phyloP scores from a whole-genome alignment of 2,329 filamentous ascomycete genomes.

The Stemphylium beticola region DNA sequence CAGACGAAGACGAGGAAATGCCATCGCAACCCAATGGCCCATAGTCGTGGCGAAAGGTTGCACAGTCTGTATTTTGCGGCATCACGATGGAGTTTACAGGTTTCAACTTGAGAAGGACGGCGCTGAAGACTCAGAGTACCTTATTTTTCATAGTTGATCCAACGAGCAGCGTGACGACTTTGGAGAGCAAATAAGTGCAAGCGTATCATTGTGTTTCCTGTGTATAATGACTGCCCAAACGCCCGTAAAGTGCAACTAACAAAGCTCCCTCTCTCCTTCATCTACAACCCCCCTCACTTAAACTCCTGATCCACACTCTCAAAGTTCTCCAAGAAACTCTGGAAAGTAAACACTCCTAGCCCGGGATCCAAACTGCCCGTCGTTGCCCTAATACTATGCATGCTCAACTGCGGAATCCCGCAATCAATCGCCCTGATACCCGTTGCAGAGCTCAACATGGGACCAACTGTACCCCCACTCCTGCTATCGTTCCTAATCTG shows the following conservation, averaged over 20 bases:
- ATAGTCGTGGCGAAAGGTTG: slow-evolving; percentile 1
- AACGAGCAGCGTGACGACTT: neutral
- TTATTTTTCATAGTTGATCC: slow-evolving; percentile 4
- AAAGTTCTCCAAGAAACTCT: slow-evolving; percentile 86
- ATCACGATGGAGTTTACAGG: slow-evolving; percentile 19
- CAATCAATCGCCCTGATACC: slow-evolving; percentile 86
- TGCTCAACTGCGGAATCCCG: slow-evolving; percentile 88
- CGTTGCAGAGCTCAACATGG: slow-evolving; percentile 80
- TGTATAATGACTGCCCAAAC: neutral
- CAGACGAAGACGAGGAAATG: slow-evolving; percentile 15
- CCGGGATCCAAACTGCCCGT: slow-evolving; percentile 87
- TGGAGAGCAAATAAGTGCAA: neutral
- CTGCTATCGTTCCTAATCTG: slow-evolving; percentile 93
- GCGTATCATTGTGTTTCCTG: neutral
- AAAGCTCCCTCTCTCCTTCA: neutral
- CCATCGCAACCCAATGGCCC: slow-evolving; percentile 9
- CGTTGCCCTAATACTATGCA: slow-evolving; percentile 91
- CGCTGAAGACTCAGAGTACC: slow-evolving; percentile 1
- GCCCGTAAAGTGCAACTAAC: neutral
- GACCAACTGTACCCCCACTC: slow-evolving; percentile 93
- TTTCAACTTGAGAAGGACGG: slow-evolving; percentile 1
- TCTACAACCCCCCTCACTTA: slow-evolving; percentile 34
- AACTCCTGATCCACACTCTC: slow-evolving; percentile 86
- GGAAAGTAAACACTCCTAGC: slow-evolving; percentile 84
- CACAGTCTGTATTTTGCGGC: slow-evolving; percentile 16